Base-by-base conservation (phyloP, 139 green algal species). In the Coccomyxa sp. region DNA sequence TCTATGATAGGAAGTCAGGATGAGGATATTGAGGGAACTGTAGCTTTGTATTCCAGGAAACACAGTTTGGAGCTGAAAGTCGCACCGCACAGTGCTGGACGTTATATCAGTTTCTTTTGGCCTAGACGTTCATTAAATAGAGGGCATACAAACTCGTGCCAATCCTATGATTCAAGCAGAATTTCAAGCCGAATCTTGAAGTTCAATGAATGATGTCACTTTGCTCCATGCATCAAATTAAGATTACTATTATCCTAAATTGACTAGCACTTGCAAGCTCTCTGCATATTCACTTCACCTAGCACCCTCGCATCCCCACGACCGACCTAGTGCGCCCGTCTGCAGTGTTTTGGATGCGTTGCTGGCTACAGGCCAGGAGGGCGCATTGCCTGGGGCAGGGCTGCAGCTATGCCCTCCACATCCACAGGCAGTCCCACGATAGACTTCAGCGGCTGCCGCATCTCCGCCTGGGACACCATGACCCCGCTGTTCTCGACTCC, bases 341-440 rank as follows among this genome's bases (percentile, higher is more conserved):
- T 51, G 38, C 38, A 51, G 38, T 51, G 38, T 51, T 51, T 51
- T 3, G 38, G 38, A 51, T 51, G 38, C 38, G 38, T 51, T 51
- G 71, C n/a, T 38, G 14, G 71, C 51, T 71, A 81, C 21, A 81
- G 77, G 51, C 77, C 77, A 10, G 32, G 77, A 60, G 38, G 38
- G 14, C 76, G 30, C 30, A 80, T 12, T 13, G 16, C 18, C 77
- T 31, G 13, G 16, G 77, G 77, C 9, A 81, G 17, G 51, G 16
- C 13, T 1, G 23, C 15, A 1, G 77, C 51, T 25, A 81, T 51
- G 10, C 81, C 85, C 57, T 88, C 93, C 59, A 95, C 88, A 85
- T 97, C 93, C 25, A 97, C 77, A 0, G 94, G 94, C 76, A 96
- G 86, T 79, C 92, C 85, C 71, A 97, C 86, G 77, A 97, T 84